Base-by-base conservation (phyloP, 805 yeast genomes). In the Soucietia sequanensis region DNA sequence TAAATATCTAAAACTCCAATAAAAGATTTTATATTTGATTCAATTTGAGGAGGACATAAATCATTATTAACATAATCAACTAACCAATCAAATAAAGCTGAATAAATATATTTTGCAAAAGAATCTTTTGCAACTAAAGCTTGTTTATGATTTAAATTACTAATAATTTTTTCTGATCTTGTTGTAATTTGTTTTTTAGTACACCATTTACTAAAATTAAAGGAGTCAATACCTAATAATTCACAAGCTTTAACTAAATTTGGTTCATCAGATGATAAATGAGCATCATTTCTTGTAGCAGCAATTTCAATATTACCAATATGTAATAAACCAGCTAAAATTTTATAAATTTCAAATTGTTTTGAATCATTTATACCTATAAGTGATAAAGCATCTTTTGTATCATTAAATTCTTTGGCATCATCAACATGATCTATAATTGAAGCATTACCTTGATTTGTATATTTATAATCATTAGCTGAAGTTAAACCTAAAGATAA, bases 1-100 rank as follows among this genome's bases (percentile, higher is more conserved):
- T 91, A 91, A 50, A 91, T 91, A 81, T 91, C 99, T 50, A 91
- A 74, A 20, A 91, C 98, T 60, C 99, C 99, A 52, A 91, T 91
- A 51, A 91, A 93, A 1, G 87, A 76, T 30, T 73, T 65, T 35
- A 82, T 73, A 23, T 79, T 63, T 16, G 68, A 65, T 26, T 70
- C 74, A 23, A 87, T 76, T 29, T 78, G 83, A 14, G 82, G 80
- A 2, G 91, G 81, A 54, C 93, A 85, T 52, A 91, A 74, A 53
- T 88, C 95, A 15, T 74, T 59, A 60, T 91, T 91, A 44, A 89
- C 85, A 47, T 80, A 81, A 32, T 76, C 80, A 16, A 90, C 98
- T 40, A 91, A 76, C 99, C 99, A 91, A 55, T 91, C 98, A 49
- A 91, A 91, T 42, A 93, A 65, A 2, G 95, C 85, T 3, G 97